Evolutionary conservation across 495 filamentous ascomycete genomes (phyloP).

Genomic region (Trichoderma reesei): DNA sequence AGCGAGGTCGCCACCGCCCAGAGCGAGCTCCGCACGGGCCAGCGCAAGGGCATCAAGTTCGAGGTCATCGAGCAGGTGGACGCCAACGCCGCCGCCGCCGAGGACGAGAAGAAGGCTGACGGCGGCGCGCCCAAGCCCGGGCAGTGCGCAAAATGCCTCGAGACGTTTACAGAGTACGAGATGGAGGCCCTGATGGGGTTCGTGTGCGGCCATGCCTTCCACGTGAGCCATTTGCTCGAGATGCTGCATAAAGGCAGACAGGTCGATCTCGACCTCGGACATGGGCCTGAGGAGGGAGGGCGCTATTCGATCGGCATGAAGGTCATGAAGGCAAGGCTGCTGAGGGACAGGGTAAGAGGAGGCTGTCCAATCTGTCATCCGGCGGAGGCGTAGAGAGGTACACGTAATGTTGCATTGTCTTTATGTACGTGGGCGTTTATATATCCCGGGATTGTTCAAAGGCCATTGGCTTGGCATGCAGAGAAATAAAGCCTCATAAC

Average conservation of each 20-base stretch:
- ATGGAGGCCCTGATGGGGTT: conserved; percentile 78
- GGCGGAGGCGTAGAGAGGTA: neutral
- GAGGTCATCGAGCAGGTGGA: conserved; percentile 48
- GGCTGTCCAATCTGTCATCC: conserved; percentile 58
- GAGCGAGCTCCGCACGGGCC: conserved; percentile 63
- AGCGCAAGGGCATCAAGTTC: conserved; percentile 78
- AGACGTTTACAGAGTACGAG: conserved; percentile 51
- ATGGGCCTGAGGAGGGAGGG: conserved; percentile 25
- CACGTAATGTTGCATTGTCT: neutral
- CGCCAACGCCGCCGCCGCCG: conserved; percentile 23
- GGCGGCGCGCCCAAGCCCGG: conserved; percentile 30
- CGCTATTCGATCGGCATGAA: conserved; percentile 66
- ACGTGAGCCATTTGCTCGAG: conserved; percentile 66
- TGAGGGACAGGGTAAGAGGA: conserved; percentile 58
- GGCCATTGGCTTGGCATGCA: neutral
- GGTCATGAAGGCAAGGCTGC: conserved; percentile 75
- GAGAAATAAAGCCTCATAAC: neutral
- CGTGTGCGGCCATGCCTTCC: conserved; percentile 85
- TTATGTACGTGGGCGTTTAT: conserved; percentile 2
- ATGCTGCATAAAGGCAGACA: conserved; percentile 33
- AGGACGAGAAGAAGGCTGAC: conserved; percentile 24
- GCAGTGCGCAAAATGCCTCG: conserved; percentile 55
- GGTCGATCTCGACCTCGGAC: conserved; percentile 17
- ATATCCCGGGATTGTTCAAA: neutral
- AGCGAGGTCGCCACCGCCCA: conserved; percentile 81